Percentiles rank a stretch among this genome's conserved stretches.
Evolutionary conservation across 805 yeast genomes (phyloP).

Genomic region (Myxozyma sirexii): DNA sequence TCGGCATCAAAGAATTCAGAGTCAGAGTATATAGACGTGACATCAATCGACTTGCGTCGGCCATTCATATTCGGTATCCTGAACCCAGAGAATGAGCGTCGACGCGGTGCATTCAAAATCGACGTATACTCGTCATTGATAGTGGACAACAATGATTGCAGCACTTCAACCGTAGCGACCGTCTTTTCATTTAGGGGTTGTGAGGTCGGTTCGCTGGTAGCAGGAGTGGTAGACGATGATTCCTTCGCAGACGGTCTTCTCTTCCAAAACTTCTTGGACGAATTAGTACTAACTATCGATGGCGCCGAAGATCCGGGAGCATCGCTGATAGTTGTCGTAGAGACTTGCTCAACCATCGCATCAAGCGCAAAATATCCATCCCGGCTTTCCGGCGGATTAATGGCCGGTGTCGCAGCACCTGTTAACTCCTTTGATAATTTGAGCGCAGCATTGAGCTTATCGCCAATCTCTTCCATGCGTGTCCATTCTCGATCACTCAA

Average conservation of each 20-base stretch:
- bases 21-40: conserved; percentile 25
- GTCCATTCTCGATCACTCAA: conserved; percentile 11
- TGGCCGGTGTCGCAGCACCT: not conserved
- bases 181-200: conserved; percentile 1
- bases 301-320: not conserved
- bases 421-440: not conserved
- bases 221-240: not conserved
- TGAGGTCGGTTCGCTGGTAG: not conserved
- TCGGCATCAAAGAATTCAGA: conserved; percentile 67
- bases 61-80: not conserved
- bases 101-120: conserved; percentile 3
- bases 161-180: conserved; percentile 9
- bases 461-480: conserved; percentile 13
- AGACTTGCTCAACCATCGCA: conserved; percentile 6
- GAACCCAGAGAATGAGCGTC: conserved; percentile 5
- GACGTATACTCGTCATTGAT: conserved; percentile 10
- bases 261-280: conserved; percentile 5
- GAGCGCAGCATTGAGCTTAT: conserved; percentile 12
- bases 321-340: not conserved
- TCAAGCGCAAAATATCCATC: conserved; percentile 18
- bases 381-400: not conserved
- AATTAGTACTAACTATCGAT: not conserved
- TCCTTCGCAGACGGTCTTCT: conserved; percentile 9
- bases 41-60: conserved; percentile 14
- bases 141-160: conserved; percentile 14